These are phyloP conservation scores for Ramularia endophylla DNA, from an alignment of 2,329 filamentous ascomycete genomes.

Conservation along the genomic window DNA sequence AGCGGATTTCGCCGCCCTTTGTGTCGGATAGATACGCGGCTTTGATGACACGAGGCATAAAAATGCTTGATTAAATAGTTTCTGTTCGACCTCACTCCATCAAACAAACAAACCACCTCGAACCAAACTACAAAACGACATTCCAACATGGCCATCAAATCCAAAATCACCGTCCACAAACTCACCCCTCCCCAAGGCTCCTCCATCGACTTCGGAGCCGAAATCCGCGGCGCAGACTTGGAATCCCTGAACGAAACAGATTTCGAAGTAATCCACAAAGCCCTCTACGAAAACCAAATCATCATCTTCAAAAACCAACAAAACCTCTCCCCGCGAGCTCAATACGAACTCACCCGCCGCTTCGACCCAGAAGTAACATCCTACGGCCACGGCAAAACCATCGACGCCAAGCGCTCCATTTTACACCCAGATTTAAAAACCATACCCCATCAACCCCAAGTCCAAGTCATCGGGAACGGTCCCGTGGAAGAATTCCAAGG, in stretches of 20 bases:
- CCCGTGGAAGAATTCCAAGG: too few species aligned
- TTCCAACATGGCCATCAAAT: conserved; percentile 21
- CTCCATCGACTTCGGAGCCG: conserved; percentile 24
- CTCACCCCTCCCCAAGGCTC: conserved; percentile 17
- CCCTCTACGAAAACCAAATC: conserved; percentile 63
- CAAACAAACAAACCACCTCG: too few species aligned
- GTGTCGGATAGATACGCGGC: too few species aligned
- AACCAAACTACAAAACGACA: too few species aligned
- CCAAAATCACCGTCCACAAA: conserved; percentile 23
- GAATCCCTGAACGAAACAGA: conserved; percentile 48
- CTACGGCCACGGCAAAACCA: conserved; percentile 74
- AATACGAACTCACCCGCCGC: conserved; percentile 66
- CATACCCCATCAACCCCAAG: too few species aligned
- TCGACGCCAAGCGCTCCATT: too few species aligned
- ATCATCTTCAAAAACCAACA: conserved; percentile 65
- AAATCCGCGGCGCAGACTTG: conserved; percentile 25
- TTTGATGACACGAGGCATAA: too few species aligned
- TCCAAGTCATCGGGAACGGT: too few species aligned
- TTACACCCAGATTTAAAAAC: too few species aligned
- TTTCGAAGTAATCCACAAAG: conserved; percentile 57
- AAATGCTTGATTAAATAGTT: too few species aligned
- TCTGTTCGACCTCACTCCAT: too few species aligned
- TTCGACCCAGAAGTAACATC: conserved; percentile 62
- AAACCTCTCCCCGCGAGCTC: conserved; percentile 59
- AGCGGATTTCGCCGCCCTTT: too few species aligned